Evolutionary conservation across 768 basidiomycete genomes (phyloP).

Genomic region (Termitomyces sp.): DNA sequence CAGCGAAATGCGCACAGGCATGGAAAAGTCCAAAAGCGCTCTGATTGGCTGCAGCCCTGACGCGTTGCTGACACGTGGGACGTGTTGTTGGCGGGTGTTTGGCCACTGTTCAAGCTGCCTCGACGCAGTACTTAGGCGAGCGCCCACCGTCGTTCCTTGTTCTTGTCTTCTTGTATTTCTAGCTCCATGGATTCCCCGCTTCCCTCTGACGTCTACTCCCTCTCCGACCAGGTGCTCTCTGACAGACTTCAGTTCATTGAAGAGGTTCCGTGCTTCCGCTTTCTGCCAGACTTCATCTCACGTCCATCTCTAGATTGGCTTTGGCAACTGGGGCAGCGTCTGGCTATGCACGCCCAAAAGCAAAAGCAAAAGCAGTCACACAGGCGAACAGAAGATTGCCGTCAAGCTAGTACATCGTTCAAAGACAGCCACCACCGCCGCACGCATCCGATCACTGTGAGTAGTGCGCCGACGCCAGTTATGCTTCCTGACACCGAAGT

Average conservation of each 20-base stretch:
- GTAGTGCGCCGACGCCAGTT: slow-evolving; percentile 19
- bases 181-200: slow-evolving; percentile 34
- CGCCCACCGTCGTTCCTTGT: slow-evolving; percentile 14
- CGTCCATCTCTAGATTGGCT: slow-evolving; percentile 60
- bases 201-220: slow-evolving; percentile 61
- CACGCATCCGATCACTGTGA: slow-evolving; percentile 83
- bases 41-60: background rate
- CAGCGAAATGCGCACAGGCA: background rate
- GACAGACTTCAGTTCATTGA: slow-evolving; percentile 70
- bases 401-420: slow-evolving; percentile 93
- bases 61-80: slow-evolving; percentile 13
- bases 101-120: slow-evolving; percentile 30
- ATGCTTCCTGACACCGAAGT: slow-evolving; percentile 1
- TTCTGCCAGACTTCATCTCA: slow-evolving; percentile 5
- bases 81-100: slow-evolving; percentile 31
- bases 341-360: slow-evolving; percentile 71
- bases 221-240: slow-evolving; percentile 67
- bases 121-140: slow-evolving; percentile 2
- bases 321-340: slow-evolving; percentile 91
- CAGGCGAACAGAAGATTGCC: slow-evolving; percentile 59
- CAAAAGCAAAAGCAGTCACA: slow-evolving; percentile 26
- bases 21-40: background rate
- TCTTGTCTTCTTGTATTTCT: slow-evolving; percentile 43
- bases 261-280: slow-evolving; percentile 42
- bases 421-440: slow-evolving; percentile 79